Evolutionary conservation across 1,284 basidiomycete species (phyloP).

Genomic region (Bjerkandera adusta): DNA sequence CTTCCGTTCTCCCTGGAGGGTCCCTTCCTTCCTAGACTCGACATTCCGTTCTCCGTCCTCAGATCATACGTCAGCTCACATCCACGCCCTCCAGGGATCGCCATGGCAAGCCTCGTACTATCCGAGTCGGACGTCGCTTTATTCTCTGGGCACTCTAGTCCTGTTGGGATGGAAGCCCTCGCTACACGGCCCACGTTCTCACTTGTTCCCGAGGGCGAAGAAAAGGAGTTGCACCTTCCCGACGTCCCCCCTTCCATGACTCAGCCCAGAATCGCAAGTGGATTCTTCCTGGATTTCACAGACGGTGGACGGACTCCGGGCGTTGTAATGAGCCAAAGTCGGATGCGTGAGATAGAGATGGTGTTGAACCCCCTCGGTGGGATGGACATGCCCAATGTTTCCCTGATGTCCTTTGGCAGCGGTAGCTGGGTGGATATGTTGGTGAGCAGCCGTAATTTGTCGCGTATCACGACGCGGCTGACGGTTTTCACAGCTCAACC

Average conservation of each 20-base stretch:
- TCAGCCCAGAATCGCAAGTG: constrained; percentile 34
- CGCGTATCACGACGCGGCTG: not conserved
- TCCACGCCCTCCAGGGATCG: constrained; percentile 42
- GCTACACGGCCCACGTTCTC: constrained; percentile 34
- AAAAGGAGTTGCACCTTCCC: constrained; percentile 37
- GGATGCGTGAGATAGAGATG: constrained; percentile 66
- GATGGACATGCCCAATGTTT: constrained; percentile 38
- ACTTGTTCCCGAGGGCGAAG: constrained; percentile 38
- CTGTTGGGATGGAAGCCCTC: constrained; percentile 24
- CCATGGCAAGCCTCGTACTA: constrained; percentile 57
- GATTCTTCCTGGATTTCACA: constrained; percentile 74
- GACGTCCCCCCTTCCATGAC: constrained; percentile 20
- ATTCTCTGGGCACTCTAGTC: constrained; percentile 16
- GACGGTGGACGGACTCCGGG: constrained; percentile 49
- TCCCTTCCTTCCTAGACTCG: constrained; percentile 38
- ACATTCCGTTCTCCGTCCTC: constrained; percentile 51
- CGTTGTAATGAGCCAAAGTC: constrained; percentile 65
- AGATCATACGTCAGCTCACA: constrained; percentile 42
- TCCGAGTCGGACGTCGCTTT: constrained; percentile 29
- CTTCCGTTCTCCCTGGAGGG: constrained; percentile 19
- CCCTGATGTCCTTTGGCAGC: constrained; percentile 49
- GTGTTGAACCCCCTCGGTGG: constrained; percentile 56
- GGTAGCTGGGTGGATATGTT: constrained; percentile 71
- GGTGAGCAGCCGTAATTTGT: constrained; percentile 37
- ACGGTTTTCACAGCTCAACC: constrained; percentile 40